A percentile compares a stretch with the other conserved stretches of the same genome.
Evolutionary conservation across 768 basidiomycete species (phyloP).

Genomic region (Glaciozyma antarctica): DNA sequence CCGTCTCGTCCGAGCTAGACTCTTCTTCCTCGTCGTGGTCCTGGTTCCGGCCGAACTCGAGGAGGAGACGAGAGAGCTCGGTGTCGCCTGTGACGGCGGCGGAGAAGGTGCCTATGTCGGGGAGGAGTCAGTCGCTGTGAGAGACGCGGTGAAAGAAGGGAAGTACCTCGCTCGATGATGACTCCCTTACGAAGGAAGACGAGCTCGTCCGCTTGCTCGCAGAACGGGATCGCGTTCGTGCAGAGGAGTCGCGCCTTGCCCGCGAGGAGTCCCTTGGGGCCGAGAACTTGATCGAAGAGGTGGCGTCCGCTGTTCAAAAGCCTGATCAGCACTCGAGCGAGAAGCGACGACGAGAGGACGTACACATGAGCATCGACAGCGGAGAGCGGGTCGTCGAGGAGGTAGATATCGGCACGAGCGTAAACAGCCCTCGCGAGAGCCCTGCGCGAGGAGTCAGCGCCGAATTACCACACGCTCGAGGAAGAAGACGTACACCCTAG

Average conservation of each 20-base stretch:
- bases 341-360: constrained; percentile 45
- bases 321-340: constrained; percentile 56
- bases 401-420: constrained; percentile 78
- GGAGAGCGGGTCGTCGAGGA: constrained; percentile 81
- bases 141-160: constrained; percentile 38
- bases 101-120: constrained; percentile 38
- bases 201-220: constrained; percentile 41
- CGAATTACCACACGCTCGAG: not conserved
- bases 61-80: constrained; percentile 45
- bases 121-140: constrained; percentile 31
- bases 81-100: constrained; percentile 34
- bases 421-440: constrained; percentile 82
- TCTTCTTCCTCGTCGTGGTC: constrained; percentile 32
- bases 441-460: not conserved
- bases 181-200: constrained; percentile 43
- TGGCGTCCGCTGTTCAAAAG: constrained; percentile 82
- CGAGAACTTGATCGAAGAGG: constrained; percentile 52
- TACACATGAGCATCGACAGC: constrained; percentile 72
- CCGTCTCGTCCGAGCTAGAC: constrained; percentile 35
- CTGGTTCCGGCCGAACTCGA: constrained; percentile 49
- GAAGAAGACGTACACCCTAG: constrained; percentile 48
- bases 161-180: constrained; percentile 41
- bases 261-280: constrained; percentile 38
- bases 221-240: constrained; percentile 44
- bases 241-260: constrained; percentile 43